Base-by-base conservation (phyloP, 2,329 filamentous ascomycete species). In the Colletotrichum australisinense region DNA sequence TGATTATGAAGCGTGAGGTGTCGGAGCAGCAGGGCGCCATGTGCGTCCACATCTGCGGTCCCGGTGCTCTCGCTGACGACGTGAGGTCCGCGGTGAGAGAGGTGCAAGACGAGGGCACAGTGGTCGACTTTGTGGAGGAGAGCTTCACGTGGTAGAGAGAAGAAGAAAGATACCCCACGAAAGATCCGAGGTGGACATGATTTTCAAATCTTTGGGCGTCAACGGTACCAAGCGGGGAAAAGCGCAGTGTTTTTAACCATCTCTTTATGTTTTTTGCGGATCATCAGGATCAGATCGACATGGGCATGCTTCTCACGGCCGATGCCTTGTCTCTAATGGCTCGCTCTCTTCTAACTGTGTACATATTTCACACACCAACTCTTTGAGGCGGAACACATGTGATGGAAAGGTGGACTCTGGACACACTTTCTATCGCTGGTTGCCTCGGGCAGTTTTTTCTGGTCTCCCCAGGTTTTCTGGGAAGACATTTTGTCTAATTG, bases 1-100 rank as follows among this genome's bases (percentile, higher is more conserved):
- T 93, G 0, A 85, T 98, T n/a, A 85, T 98, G 59, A 88, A 91
- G 75, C 93, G 93, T 83, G 96, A 98, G 85, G 93, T 95, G 22
- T 89, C 92, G 78, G 90, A 93, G 78, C 94, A 97, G 81, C 86
- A 94, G 67, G 97, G 97, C 9, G 95, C 95, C 63, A 97, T 98
- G 91, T 94, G 91, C 26, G 95, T 98, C 57, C 93, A 92, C 12
- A 93, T 95, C 26, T 95, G 94, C 77, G 94, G 94, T 4, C 92
- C 93, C 11, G 94, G 94, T 28, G 90, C 90, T 2, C 83, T 96
- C 76, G 92, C 92, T 9, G 94, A 96, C 77, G 93, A 95, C 79
- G 93, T 96, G 1, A 86, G 94, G 59, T 86, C 88, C 35, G 93
- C 92, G 1, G 92, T 93, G 26, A 86, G 93, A 35, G 85, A 87